phyloP scores from a whole-genome alignment of 352 stramenopile genomes.

The Pythium grandisporangium region DNA sequence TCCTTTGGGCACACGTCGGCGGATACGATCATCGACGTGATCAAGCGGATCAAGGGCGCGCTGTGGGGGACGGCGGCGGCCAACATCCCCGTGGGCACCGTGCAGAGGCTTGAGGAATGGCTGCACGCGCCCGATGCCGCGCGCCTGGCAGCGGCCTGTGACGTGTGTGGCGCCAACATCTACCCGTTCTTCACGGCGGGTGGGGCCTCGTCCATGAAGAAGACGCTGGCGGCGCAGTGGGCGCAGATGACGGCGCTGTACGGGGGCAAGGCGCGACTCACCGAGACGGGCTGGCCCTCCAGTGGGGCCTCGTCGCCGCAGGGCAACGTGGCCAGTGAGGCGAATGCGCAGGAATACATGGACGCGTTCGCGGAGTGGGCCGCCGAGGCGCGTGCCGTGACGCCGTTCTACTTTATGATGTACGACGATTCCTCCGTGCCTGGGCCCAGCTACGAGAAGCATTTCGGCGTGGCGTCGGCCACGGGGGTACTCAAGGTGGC shows the following conservation, averaged over 20 bases:
- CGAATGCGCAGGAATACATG: constrained; percentile 31
- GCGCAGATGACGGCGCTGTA: constrained; percentile 11
- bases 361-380: constrained; percentile 28
- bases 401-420: constrained; percentile 59
- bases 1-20: constrained; percentile 28
- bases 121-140: constrained; percentile 15
- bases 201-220: constrained; percentile 9
- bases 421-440: constrained; percentile 28
- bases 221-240: constrained; percentile 12
- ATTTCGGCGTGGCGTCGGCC: constrained; percentile 30
- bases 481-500: constrained; percentile 2
- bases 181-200: constrained; percentile 23
- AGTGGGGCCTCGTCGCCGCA: constrained; percentile 1
- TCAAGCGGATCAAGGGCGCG: constrained; percentile 41
- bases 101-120: constrained; percentile 34
- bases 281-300: constrained; percentile 18
- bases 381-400: constrained; percentile 6
- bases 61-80: constrained; percentile 17
- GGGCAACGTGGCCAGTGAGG: constrained; percentile 23
- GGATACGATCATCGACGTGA: constrained; percentile 32
- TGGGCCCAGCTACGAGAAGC: constrained; percentile 30
- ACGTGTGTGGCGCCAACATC: constrained; percentile 29
- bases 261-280: constrained; percentile 14
- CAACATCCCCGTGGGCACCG: constrained; percentile 41
- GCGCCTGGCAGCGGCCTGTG: constrained; percentile 15